Evolutionary conservation across 148 eudicot genomes (phyloP), one percentile per base, ranked within the genome.

Genomic region (Oxyria digyna): DNA sequence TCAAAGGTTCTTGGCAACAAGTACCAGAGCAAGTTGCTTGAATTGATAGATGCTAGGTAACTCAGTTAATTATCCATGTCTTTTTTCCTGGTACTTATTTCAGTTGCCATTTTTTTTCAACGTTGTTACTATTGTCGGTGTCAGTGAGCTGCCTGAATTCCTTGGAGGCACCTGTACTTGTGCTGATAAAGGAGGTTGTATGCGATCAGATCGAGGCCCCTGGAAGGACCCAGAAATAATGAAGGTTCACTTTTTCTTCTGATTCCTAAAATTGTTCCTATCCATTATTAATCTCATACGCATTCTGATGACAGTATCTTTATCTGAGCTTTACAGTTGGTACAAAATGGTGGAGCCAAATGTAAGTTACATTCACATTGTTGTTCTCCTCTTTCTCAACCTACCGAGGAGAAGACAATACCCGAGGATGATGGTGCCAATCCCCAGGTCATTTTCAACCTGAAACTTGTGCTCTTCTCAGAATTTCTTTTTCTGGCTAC

Each of bases 11-110:
- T 93, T 45, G 96, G 97, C 43, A 80, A 79, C 78, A 94, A 94
- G 76, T 90, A 83, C 80, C 98, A 88, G 74, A 88, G 85, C 87
- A 94, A 88, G 84, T 77, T 94, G 82, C 98, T 94, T 66, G 98
- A 94, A 74, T 73, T 84, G 45, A 87, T 94, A 59, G 97, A 90
- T 77, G 83, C 89, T 75, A 86, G 91, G 98, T 85, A 74, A 59
- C 37, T 59, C 20, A 14, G 65, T 1, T 31, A 33, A 59, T 29
- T 59, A 13, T 14, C 18, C 27, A 32, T 55, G 27, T 14, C 10
- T 74, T 68, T 27, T n/a, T 55, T 23, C 67, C 71, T 42, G 72
- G 37, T 24, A 24, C 11, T 9, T 23, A 21, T 52, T 52, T 52
- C 1, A 5, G 10, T 29, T 59, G 3, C 14, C 29, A 24, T 29